Evolutionary conservation across 2,329 filamentous ascomycete species (phyloP).

Genomic region (Sporothrix pseudoabietina): DNA sequence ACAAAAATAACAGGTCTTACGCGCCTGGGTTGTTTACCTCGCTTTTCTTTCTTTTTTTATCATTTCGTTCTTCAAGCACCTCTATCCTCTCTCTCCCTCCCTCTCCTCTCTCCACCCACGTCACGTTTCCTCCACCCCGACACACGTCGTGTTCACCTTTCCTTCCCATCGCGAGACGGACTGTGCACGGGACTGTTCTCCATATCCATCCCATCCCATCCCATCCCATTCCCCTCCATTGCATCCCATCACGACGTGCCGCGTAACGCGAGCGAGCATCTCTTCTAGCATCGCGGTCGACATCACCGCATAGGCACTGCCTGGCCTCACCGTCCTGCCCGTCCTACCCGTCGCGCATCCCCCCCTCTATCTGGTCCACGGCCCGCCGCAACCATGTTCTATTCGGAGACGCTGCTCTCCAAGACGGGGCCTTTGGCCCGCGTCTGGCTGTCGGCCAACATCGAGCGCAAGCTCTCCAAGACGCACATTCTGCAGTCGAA

Average conservation of each 20-base stretch:
- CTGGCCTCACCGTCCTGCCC: neutral
- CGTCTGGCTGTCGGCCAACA: conserved; percentile 96
- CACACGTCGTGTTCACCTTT: conserved; percentile 21
- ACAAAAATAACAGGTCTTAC: conserved; percentile 29
- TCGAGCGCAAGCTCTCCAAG: conserved; percentile 98
- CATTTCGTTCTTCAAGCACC: neutral
- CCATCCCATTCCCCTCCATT: neutral
- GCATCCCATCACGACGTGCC: conserved; percentile 16
- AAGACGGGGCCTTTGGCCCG: conserved; percentile 96
- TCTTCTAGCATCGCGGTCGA: neutral
- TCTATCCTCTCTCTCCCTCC: conserved; percentile 1
- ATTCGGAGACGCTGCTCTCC: conserved; percentile 91
- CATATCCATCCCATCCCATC: neutral
- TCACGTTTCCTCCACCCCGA: conserved; percentile 18
- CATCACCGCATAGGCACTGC: conserved; percentile 3
- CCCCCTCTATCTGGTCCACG: conserved; percentile 9
- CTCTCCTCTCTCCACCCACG: conserved; percentile 8
- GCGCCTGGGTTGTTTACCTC: conserved; percentile 30
- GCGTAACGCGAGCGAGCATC: conserved; percentile 18
- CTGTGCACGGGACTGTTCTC: conserved; percentile 7
- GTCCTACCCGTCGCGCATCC: neutral
- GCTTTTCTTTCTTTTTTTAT: conserved; percentile 13
- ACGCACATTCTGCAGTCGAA: conserved; percentile 93
- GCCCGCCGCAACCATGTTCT: conserved; percentile 71
- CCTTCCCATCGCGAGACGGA: conserved; percentile 16